Conservation (phyloP, 176 grass and related monocot species). For the Phoenix roebelenii region DNA sequence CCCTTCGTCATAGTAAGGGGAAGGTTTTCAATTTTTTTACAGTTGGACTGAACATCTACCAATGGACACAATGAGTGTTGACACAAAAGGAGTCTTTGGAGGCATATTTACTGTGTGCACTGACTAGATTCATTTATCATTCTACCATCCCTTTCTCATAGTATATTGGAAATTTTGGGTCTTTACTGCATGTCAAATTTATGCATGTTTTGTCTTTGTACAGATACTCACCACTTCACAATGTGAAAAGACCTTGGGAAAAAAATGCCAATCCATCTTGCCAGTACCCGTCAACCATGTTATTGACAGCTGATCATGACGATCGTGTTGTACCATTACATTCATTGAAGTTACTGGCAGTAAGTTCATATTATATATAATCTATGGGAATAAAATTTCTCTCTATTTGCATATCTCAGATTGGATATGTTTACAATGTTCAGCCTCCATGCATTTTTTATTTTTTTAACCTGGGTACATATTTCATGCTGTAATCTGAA, state of each 20-base stretch:
- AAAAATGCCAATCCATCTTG: slow-evolving; percentile 30
- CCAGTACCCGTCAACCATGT: slow-evolving; percentile 73
- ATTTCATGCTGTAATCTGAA: too few species aligned
- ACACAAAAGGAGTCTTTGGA: background rate
- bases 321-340: slow-evolving; percentile 91
- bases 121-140: too few species aligned
- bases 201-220: too few species aligned
- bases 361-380: slow-evolving; percentile 31
- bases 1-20: too few species aligned
- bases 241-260: slow-evolving; percentile 69
- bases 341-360: slow-evolving; percentile 81
- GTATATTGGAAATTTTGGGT: too few species aligned
- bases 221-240: slow-evolving; percentile 93
- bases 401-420: background rate
- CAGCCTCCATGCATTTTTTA: too few species aligned
- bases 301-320: slow-evolving; percentile 88
- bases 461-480: too few species aligned
- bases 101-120: background rate
- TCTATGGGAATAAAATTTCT: background rate
- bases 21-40: too few species aligned
- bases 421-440: background rate
- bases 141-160: too few species aligned
- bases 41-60: background rate
- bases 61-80: background rate
- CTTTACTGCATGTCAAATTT: too few species aligned